Conservation (phyloP, 176 grass and related monocot genomes). For the Eremochloa ophiuroides region DNA sequence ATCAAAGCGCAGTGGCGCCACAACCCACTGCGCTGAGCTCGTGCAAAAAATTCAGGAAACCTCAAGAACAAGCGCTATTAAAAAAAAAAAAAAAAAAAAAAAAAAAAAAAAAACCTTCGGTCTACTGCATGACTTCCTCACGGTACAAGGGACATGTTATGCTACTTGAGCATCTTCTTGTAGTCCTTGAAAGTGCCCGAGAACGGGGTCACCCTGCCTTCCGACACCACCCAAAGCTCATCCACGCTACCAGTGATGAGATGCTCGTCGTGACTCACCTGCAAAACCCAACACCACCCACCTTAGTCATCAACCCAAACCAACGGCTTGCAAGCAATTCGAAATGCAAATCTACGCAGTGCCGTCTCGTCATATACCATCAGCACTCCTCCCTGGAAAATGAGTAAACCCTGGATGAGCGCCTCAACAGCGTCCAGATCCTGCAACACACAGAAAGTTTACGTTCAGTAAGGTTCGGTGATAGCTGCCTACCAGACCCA, state of each 20-base stretch:
- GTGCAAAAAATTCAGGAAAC: no score
- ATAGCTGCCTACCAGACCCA: no score
- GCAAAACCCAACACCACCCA: no score
- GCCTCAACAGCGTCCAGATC: slow-evolving; percentile 96
- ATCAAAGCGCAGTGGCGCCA: no score
- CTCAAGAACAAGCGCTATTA: no score
- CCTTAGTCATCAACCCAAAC: background rate
- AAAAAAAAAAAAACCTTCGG: no score
- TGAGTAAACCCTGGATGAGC: slow-evolving; percentile 84
- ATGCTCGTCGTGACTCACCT: slow-evolving; percentile 99
- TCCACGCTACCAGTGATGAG: slow-evolving; percentile 88
- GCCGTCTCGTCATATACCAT: no score
- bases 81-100: no score
- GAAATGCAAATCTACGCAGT: background rate
- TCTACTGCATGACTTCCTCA: no score
- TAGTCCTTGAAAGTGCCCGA: slow-evolving; percentile 79
- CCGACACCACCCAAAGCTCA: slow-evolving; percentile 81
- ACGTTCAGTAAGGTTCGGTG: no score
- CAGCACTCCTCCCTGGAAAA: slow-evolving; percentile 97
- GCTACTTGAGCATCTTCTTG: slow-evolving; percentile 84
- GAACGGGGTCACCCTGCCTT: slow-evolving; percentile 67
- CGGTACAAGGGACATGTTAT: no score
- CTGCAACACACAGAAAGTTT: slow-evolving; percentile 54
- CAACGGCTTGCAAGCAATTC: background rate
- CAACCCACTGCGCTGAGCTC: no score